phyloP scores from a whole-genome alignment of 371 early-diverging fungal species.

The Circinella umbellata region DNA sequence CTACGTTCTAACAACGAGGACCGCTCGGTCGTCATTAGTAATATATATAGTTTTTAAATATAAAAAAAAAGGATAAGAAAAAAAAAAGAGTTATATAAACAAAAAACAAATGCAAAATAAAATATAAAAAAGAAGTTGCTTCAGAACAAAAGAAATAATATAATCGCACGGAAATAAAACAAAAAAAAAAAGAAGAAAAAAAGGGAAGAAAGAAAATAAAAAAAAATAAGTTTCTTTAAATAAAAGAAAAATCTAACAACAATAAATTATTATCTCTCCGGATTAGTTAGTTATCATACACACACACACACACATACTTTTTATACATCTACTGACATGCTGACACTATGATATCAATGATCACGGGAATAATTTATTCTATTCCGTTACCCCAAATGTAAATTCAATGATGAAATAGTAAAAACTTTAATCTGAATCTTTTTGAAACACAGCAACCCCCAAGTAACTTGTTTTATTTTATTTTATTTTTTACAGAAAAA shows the following conservation, averaged over 20 bases:
- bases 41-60: not conserved
- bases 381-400: constrained; percentile 1
- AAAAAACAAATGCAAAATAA: not conserved
- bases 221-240: not conserved
- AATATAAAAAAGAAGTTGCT: not conserved
- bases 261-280: constrained; percentile 3
- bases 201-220: constrained; percentile 33
- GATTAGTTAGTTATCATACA: constrained; percentile 3
- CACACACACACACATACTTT: not conserved
- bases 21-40: constrained; percentile 23
- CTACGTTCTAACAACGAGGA: constrained; percentile 36
- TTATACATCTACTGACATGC: constrained; percentile 6
- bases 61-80: not conserved
- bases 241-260: too few species aligned
- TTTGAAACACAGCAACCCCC: constrained; percentile 12
- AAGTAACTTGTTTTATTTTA: not conserved
- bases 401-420: constrained; percentile 10
- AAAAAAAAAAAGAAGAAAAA: constrained; percentile 29
- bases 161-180: not conserved
- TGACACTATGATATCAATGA: constrained; percentile 2
- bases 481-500: constrained; percentile 5
- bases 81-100: not conserved
- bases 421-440: constrained; percentile 13
- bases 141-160: not conserved
- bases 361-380: constrained; percentile 11